Evolutionary conservation across 2,329 filamentous ascomycete species (phyloP).

Genomic region (Pseudovirgaria hyperparasitica): DNA sequence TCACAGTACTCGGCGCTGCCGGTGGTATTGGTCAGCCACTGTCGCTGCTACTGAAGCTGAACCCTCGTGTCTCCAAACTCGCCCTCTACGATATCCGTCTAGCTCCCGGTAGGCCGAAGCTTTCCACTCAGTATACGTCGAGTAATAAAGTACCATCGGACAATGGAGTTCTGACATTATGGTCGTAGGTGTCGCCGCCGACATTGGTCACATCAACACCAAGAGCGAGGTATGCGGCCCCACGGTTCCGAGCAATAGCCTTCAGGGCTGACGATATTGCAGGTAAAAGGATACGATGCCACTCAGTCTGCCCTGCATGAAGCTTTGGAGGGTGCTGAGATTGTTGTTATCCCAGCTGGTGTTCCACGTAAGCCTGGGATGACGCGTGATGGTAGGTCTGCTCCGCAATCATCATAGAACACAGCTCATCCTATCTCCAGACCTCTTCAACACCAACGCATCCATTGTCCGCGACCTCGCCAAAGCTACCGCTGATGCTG

Average conservation of each 20-base stretch:
- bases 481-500: slow-evolving; percentile 80
- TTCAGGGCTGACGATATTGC: slow-evolving; percentile 12
- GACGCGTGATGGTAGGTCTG: slow-evolving; percentile 70
- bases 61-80: slow-evolving; percentile 85
- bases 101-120: slow-evolving; percentile 60
- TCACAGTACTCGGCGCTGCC: slow-evolving; percentile 89
- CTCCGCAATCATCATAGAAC: not conserved
- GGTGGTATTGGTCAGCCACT: slow-evolving; percentile 98
- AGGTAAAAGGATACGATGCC: slow-evolving; percentile 79
- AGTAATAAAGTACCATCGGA: slow-evolving; percentile 1
- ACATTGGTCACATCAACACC: slow-evolving; percentile 98
- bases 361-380: slow-evolving; percentile 99
- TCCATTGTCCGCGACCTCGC: slow-evolving; percentile 97
- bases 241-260: slow-evolving; percentile 4
- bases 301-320: slow-evolving; percentile 61
- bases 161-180: slow-evolving; percentile 1
- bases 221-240: slow-evolving; percentile 54
- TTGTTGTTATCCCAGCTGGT: slow-evolving; percentile 95
- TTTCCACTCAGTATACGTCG: slow-evolving; percentile 2
- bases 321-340: slow-evolving; percentile 75
- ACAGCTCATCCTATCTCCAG: slow-evolving; percentile 28
- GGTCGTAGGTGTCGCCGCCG: slow-evolving; percentile 81
- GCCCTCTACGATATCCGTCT: slow-evolving; percentile 96
- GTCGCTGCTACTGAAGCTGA: slow-evolving; percentile 96
- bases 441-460: slow-evolving; percentile 99